Evolutionary conservation across 1,284 basidiomycete species (phyloP).

Genomic region (Farysia itapuensis): DNA sequence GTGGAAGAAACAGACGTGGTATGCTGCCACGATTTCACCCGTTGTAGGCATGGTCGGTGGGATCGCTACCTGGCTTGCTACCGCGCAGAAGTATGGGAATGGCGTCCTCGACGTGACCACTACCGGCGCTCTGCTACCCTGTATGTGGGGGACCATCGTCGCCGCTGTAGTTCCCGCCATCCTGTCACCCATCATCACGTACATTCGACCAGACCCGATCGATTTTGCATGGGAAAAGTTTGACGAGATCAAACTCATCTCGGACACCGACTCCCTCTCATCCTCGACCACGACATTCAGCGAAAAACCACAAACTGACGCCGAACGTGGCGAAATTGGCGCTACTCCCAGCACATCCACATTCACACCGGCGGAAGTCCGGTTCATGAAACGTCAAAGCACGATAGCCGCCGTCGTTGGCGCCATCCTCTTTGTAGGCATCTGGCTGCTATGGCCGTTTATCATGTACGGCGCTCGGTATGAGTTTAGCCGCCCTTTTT

Average conservation of each 20-base stretch:
- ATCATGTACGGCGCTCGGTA: conserved; percentile 54
- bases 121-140: conserved; percentile 30
- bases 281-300: no score
- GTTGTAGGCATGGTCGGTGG: conserved; percentile 46
- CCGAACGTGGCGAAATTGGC: not conserved
- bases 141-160: conserved; percentile 52
- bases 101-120: conserved; percentile 29
- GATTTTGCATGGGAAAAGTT: conserved; percentile 46
- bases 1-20: conserved; percentile 51
- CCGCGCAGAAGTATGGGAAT: conserved; percentile 39
- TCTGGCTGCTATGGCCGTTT: conserved; percentile 57
- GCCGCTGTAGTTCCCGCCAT: conserved; percentile 36
- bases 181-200: conserved; percentile 22
- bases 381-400: conserved; percentile 16
- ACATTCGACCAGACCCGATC: conserved; percentile 5
- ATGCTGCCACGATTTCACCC: conserved; percentile 29
- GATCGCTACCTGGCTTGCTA: conserved; percentile 50
- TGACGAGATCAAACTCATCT: conserved; percentile 29
- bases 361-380: conserved; percentile 9
- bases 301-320: not conserved
- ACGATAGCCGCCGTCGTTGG: conserved; percentile 13
- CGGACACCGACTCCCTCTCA: conserved; percentile 15
- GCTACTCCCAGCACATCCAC: not conserved
- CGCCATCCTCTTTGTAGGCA: conserved; percentile 32
- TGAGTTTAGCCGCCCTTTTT: conserved; percentile 47